phyloP scores from a whole-genome alignment of 768 basidiomycete species.

The Leccinum boreale region DNA sequence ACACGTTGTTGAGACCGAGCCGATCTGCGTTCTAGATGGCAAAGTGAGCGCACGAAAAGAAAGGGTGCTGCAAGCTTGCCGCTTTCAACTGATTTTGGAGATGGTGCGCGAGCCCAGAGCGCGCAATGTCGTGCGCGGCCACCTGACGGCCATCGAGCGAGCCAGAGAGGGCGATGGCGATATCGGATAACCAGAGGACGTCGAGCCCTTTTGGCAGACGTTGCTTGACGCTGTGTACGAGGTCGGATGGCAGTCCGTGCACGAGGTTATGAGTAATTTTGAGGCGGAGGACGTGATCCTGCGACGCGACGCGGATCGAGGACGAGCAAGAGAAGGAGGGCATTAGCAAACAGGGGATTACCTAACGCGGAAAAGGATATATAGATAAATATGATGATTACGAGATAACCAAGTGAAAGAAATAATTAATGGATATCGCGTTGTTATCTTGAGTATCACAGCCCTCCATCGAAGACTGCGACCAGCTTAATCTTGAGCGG shows the following conservation, averaged over 20 bases:
- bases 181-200: slow-evolving; percentile 31
- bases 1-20: slow-evolving; percentile 57
- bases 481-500: slow-evolving; percentile 24
- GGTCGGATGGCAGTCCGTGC: slow-evolving; percentile 31
- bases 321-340: slow-evolving; percentile 31
- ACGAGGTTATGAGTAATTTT: slow-evolving; percentile 44
- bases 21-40: slow-evolving; percentile 51
- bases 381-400: slow-evolving; percentile 19
- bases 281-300: slow-evolving; percentile 44
- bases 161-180: slow-evolving; percentile 55
- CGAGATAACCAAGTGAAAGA: slow-evolving; percentile 26
- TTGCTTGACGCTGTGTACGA: slow-evolving; percentile 29
- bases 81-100: slow-evolving; percentile 48
- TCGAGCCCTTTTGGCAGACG: slow-evolving; percentile 35
- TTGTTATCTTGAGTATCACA: slow-evolving; percentile 29
- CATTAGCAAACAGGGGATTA: slow-evolving; percentile 18
- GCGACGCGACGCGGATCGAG: slow-evolving; percentile 41
- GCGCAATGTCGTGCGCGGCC: slow-evolving; percentile 36
- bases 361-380: neutral
- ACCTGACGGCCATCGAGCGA: slow-evolving; percentile 43
- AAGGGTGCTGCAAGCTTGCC: slow-evolving; percentile 32
- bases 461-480: slow-evolving; percentile 13
- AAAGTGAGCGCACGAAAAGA: slow-evolving; percentile 10
- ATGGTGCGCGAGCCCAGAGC: slow-evolving; percentile 50
- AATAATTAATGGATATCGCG: neutral